These are phyloP conservation scores for Amylocarpus encephaloides DNA, from an alignment of 2,329 filamentous ascomycete species.

Conservation along the genomic window DNA sequence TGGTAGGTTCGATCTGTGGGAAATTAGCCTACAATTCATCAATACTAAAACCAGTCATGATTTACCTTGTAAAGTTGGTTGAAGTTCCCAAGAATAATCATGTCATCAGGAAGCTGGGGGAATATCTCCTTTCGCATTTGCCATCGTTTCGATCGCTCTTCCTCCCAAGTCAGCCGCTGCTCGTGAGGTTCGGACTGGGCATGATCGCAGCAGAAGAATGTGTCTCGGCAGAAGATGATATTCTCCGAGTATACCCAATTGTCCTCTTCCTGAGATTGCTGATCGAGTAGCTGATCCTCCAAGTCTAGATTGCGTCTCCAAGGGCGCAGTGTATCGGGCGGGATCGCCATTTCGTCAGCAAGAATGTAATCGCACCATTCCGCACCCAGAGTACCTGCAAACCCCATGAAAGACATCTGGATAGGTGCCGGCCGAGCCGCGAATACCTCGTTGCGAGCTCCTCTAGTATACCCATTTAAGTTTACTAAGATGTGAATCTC, in stretches of 20 bases:
- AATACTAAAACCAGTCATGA: constrained; percentile 1
- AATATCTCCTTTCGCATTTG: constrained; percentile 90
- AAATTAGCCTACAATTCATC: neutral
- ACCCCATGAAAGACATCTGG: constrained; percentile 99
- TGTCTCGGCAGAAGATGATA: constrained; percentile 88
- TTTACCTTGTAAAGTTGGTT: constrained; percentile 96
- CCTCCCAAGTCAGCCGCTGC: constrained; percentile 66
- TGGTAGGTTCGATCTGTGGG: constrained; percentile 84
- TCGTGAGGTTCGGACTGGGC: constrained; percentile 77
- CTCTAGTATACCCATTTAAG: constrained; percentile 94
- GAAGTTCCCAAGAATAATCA: constrained; percentile 92
- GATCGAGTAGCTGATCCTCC: constrained; percentile 62
- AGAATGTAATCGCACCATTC: constrained; percentile 99
- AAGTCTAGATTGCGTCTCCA: constrained; percentile 69
- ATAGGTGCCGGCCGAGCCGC: constrained; percentile 90
- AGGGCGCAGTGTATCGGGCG: constrained; percentile 71
- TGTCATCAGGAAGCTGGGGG: constrained; percentile 71
- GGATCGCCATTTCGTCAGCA: constrained; percentile 82
- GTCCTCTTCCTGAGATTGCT: constrained; percentile 53
- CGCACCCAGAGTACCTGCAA: constrained; percentile 88
- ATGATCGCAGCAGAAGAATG: constrained; percentile 98
- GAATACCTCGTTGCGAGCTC: constrained; percentile 95
- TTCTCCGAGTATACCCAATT: constrained; percentile 97
- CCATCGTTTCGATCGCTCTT: constrained; percentile 79
- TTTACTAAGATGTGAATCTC: constrained; percentile 93